Conservation (phyloP, 1,284 basidiomycete genomes). For the Mycena sp. region DNA sequence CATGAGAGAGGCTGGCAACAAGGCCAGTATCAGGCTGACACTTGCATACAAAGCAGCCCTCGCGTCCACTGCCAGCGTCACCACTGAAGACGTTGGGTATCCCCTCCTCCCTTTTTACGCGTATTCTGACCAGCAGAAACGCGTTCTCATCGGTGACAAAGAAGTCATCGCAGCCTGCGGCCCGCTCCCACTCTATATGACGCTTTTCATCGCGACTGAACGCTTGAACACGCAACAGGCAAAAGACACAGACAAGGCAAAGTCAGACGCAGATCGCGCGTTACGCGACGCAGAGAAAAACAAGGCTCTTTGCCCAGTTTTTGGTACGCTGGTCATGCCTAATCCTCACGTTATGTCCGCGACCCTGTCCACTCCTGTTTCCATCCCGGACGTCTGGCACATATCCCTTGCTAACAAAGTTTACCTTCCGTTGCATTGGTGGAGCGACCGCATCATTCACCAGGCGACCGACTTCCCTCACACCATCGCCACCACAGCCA, state of each 20-base stretch:
- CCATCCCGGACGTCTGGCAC: neutral
- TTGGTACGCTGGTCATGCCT: neutral
- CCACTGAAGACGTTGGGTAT: neutral
- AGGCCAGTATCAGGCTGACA: neutral
- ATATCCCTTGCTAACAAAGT: neutral
- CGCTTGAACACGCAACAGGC: neutral
- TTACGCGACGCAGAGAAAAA: neutral
- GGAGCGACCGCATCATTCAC: neutral
- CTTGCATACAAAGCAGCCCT: neutral
- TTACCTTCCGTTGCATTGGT: slow-evolving; percentile 1
- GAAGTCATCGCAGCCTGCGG: neutral
- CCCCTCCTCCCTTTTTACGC: neutral
- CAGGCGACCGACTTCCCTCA: neutral
- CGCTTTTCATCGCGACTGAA: neutral
- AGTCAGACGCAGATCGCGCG: neutral
- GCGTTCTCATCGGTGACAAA: neutral
- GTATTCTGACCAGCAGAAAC: neutral
- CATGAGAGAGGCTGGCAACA: neutral
- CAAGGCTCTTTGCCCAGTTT: neutral
- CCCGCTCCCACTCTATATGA: neutral
- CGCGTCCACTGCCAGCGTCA: neutral
- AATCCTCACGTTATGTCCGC: neutral
- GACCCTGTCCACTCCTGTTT: no score
- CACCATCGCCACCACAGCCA: neutral
- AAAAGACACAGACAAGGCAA: neutral